Base-by-base conservation (phyloP, 164 flowering plant species). In the Paratinospora sagittata region DNA sequence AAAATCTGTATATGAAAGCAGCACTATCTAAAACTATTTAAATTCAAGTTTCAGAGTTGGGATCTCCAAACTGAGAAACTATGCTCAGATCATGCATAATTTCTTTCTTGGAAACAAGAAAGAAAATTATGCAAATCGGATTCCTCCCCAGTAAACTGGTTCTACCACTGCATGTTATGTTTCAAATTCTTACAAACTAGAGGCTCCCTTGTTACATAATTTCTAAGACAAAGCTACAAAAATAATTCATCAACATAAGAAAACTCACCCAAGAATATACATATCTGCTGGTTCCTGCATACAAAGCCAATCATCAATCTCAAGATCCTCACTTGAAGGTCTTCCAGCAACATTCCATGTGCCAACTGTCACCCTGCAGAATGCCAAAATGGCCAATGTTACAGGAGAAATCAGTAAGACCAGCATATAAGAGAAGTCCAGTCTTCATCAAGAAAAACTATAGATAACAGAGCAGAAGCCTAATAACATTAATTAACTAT, bases 291-390 rank as follows among this genome's bases (percentile, higher is more conserved):
- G 92, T 63, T 92, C 96, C 67, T 85, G 62, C 74, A 80, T 78
- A 73, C 78, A 81, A 49, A 95, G 93, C 99, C 99, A 95, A 63
- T 87, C 96, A 71, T 91, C 97, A 71, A 95, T 86, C 39, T 92
- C 87, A 70, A 92, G 88, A 81, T 86, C 84, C 64, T 87, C 90
- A 67, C 55, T 0, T 30, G 98, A 98, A 78, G 34, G 64, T 79
- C 80, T 84, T 78, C 99, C 99, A 68, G 97, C 97, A 78, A 95
- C 99, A 77, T 95, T 95, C 99, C 99, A 95, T 71, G 97, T 84
- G 43, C 93, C 94, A 45, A 95, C 72, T 24, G 85, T 88, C 71
- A 95, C 85, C 82, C 99, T 95, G 66, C 64, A 74, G 30, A 52
- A 17, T 60, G 78, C 43, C 65, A 63, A 6, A 70, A 47, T 36